Base-by-base conservation (phyloP, 73 alveolate genomes). In the Vitrella brassicaformis region DNA sequence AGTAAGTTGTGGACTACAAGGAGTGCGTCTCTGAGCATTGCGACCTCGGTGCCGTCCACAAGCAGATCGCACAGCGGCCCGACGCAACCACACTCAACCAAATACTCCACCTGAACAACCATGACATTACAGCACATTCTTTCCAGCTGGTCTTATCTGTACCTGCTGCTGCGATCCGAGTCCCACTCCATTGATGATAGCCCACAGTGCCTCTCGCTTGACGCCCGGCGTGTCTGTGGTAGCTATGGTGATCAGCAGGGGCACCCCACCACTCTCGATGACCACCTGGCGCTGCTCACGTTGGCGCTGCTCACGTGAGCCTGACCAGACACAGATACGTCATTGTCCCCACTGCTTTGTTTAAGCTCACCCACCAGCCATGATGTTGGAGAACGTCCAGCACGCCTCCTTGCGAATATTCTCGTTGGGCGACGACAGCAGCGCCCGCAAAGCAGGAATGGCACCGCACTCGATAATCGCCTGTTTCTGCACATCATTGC, bases 171-270 rank as follows among this genome's bases (percentile, higher is more conserved):
- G 72, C 83, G 65, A 77, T 85, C 67, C 95, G 97, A 22, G 82
- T 90, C 94, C 86, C 10, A 97, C 92, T 47, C 92, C 80, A 82
- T 94, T 94, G 74, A 95, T 82, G 46, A 95, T 84, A 28, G 94
- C 96, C 98, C 95, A 92, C 30, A 92, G 88, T 68, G 96, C 95
- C 70, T 94, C 98, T 71, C 86, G 91, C 86, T 87, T 86, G 31
- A 95, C 93, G 73, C 85, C 92, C 27, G 74, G 76, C 66, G 73
- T 78, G 79, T 89, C 97, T 64, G 74, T 66, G 70, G 86, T 71
- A 71, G 80, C 86, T 47, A 83, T 81, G 19, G 77, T 81, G 27
- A 95, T 80, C 76, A 95, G 80, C 27, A 47, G 56, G 31, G 89
- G 84, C 19, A 95, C n/a, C n/a, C n/a, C n/a, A n/a, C n/a, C n/a